phyloP scores from a whole-genome alignment of 148 eudicot species.

The Spergularia marina region DNA sequence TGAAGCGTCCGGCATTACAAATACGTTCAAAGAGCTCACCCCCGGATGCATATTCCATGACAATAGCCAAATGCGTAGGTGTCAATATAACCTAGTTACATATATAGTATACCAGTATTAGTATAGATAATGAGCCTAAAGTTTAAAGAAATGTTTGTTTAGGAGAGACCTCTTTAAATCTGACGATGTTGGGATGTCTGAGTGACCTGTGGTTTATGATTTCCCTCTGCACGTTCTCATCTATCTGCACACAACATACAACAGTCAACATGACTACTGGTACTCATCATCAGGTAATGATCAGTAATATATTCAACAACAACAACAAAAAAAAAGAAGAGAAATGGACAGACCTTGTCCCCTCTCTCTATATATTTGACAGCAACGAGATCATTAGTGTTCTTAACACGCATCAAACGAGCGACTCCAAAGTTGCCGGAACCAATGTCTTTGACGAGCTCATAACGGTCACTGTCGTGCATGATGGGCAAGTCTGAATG shows the following conservation, averaged over 20 bases:
- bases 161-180: slow-evolving; percentile 72
- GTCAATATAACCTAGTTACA: slow-evolving; percentile 61
- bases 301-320: background rate
- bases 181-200: slow-evolving; percentile 87
- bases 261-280: background rate
- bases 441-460: slow-evolving; percentile 69
- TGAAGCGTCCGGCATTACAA: slow-evolving; percentile 83
- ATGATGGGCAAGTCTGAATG: slow-evolving; percentile 64
- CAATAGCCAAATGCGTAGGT: slow-evolving; percentile 91
- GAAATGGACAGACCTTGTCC: slow-evolving; percentile 46
- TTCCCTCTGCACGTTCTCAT: slow-evolving; percentile 89
- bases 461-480: slow-evolving; percentile 63
- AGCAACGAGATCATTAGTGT: slow-evolving; percentile 61
- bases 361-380: slow-evolving; percentile 88
- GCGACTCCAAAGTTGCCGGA: slow-evolving; percentile 89
- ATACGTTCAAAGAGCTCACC: slow-evolving; percentile 93
- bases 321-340: background rate
- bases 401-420: slow-evolving; percentile 70
- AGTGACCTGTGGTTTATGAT: slow-evolving; percentile 86
- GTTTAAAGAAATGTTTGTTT: background rate
- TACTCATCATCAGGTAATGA: no score
- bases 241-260: slow-evolving; percentile 48
- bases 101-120: background rate
- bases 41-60: slow-evolving; percentile 96
- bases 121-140: background rate